Evolutionary conservation across 2,329 filamentous ascomycete species (phyloP), one percentile per base, ranked within the genome.

Genomic region (Canariomyces notabilis): DNA sequence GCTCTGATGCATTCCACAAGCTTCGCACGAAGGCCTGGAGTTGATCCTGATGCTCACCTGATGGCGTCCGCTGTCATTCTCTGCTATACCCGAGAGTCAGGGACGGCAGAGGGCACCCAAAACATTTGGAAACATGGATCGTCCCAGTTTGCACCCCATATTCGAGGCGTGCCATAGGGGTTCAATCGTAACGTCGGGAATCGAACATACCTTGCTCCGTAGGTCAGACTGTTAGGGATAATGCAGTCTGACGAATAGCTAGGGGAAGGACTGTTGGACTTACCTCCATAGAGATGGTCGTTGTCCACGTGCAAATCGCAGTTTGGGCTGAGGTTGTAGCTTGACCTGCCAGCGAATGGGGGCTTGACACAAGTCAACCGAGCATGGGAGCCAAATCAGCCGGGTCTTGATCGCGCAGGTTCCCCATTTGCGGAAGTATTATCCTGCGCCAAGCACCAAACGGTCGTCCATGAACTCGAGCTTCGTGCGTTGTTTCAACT

Each of bases 321-420:
- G 43, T 14, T 19, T 42, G 47, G 39, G 44, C 42, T 33, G 43
- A 44, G 32, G 42, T 53, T 48, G 49, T 50, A 44, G 51, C 46
- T 42, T 26, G 44, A 54, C 34, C 26, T 33, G 21, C 20, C 31
- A 41, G 49, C 58, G 57, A 60, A 60, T 60, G 46, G 49, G 43
- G 46, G 53, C 22, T 51, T 59, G 58, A 59, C 58, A 60, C 56
- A 59, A 58, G 50, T 53, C 57, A 56, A 49, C 48, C 45, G 34
- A 37, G 42, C 44, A 43, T 44, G 51, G 51, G 15, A 49, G n/a
- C 42, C 40, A 47, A 50, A 41, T 50, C 49, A 47, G 46, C 47
- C 39, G 48, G 48, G 47, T 40, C 48, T 44, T 49, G 48, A 36
- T 36, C 44, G 53, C 52, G 49, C 49, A 51, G 36, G 32, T 48